Evolutionary conservation across 208 protist genomes (phyloP), one percentile per base, ranked within the genome.

Genomic region (Trypanosoma caninum): DNA sequence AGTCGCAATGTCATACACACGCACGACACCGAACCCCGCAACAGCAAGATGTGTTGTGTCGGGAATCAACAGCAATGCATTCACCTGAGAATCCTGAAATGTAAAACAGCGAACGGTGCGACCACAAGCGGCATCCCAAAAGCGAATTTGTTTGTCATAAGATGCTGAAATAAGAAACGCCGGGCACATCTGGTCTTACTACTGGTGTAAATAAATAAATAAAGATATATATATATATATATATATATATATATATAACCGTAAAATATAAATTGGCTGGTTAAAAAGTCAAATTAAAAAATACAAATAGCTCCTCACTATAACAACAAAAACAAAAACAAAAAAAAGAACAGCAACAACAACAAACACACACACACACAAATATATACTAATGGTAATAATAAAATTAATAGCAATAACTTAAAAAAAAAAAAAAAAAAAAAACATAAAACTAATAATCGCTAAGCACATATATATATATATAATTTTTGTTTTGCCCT

Each of bases 91-190:
- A 60, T 91, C 87, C 22, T 74, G 72, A 45, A 94, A 94, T 1
- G 72, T 47, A 50, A 94, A 88, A 66, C 65, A 74, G 42, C 84
- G 75, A 25, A 90, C 69, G 0, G 76, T 91, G 34, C 84, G 82
- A n/a, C 84, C 82, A 0, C 74, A 76, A 0, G 78, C 69, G 0
- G 74, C 76, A 45, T 94, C 82, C 84, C 87, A 94, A 38, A 89
- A 74, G 28, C 83, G 87, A 22, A 94, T 78, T 59, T 94, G 80
- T 64, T 89, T 91, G 61, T 94, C 87, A 45, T 94, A 94, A 3
- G 87, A 94, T 10, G 87, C 87, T 22, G 80, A 84, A 16, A 94
- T 74, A 1, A 91, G 65, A 35, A 84, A 59, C 0, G 73, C 66
- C 2, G 59, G 46, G 11, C 68, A 62, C 76, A 84, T 84, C 40